phyloP scores from a whole-genome alignment of 305 asterid genomes.

The Caryopteris hybrid region DNA sequence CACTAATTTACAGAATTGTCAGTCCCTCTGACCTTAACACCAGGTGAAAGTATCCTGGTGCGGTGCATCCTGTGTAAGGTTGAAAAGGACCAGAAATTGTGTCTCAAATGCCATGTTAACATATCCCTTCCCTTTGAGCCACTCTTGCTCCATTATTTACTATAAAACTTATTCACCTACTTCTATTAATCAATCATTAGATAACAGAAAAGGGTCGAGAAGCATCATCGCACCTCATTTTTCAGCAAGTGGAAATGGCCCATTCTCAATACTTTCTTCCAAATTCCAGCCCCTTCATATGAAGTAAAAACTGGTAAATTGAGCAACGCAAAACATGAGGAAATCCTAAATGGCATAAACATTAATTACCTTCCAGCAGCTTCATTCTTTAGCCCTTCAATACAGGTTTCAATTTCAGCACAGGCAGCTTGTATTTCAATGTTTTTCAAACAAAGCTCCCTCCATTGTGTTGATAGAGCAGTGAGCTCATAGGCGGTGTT shows the following conservation, averaged over 20 bases:
- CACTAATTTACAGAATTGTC: neutral
- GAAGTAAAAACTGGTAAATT: conserved; percentile 9
- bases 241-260: conserved; percentile 26
- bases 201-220: neutral
- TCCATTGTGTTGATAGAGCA: conserved; percentile 89
- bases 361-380: conserved; percentile 53
- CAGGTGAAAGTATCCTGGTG: neutral
- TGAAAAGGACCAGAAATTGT: neutral
- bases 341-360: neutral
- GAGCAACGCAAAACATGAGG: neutral
- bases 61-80: neutral
- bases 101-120: neutral
- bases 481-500: conserved; percentile 84
- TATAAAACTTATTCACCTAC: neutral
- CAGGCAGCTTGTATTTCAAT: conserved; percentile 85
- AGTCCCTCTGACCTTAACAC: neutral
- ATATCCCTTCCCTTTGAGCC: neutral
- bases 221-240: conserved; percentile 31
- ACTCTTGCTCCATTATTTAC: neutral
- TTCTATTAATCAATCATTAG: neutral
- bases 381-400: conserved; percentile 56
- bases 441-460: conserved; percentile 85
- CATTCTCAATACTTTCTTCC: conserved; percentile 55
- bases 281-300: conserved; percentile 64
- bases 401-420: conserved; percentile 51